Evolutionary conservation across 441 rosid genomes (phyloP).

Genomic region (Eutrema salsugineum): DNA sequence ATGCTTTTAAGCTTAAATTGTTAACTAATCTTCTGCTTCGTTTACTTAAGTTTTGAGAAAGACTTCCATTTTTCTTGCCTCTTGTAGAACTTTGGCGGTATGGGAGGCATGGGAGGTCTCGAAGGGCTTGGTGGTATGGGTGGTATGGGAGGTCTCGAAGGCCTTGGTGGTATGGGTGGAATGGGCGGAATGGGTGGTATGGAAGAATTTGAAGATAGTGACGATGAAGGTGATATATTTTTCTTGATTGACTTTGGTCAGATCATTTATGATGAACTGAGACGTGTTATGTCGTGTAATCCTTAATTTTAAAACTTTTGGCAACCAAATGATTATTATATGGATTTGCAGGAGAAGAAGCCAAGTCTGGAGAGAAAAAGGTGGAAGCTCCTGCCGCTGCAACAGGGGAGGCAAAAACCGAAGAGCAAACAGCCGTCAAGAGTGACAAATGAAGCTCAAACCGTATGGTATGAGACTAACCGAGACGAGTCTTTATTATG

Average conservation of each 20-base stretch:
- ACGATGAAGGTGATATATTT: constrained; percentile 70
- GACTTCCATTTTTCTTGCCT: not conserved
- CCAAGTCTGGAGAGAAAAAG: constrained; percentile 6
- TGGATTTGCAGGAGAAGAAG: constrained; percentile 25
- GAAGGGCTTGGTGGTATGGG: constrained; percentile 31
- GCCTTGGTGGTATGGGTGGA: constrained; percentile 39
- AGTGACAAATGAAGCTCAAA: constrained; percentile 23
- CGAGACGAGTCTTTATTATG: constrained; percentile 10
- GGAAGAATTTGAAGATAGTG: constrained; percentile 76
- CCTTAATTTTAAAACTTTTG: not conserved
- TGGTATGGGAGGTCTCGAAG: constrained; percentile 38
- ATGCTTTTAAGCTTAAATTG: not conserved
- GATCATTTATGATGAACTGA: not conserved
- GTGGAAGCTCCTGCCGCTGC: constrained; percentile 14
- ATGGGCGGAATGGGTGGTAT: constrained; percentile 27
- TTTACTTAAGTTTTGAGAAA: not conserved
- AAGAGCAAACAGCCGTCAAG: not conserved
- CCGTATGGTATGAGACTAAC: constrained; percentile 6
- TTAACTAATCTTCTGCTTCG: not conserved
- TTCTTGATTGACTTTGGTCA: not conserved
- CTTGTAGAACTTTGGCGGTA: constrained; percentile 45
- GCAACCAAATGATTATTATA: not conserved
- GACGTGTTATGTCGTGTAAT: not conserved
- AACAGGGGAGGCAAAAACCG: not conserved
- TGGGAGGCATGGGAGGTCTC: constrained; percentile 51